Percentiles rank a stretch among this genome's conserved stretches.
phyloP scores from a whole-genome alignment of 176 grass and related monocot species.

The Hsuehochloa calcarea region DNA sequence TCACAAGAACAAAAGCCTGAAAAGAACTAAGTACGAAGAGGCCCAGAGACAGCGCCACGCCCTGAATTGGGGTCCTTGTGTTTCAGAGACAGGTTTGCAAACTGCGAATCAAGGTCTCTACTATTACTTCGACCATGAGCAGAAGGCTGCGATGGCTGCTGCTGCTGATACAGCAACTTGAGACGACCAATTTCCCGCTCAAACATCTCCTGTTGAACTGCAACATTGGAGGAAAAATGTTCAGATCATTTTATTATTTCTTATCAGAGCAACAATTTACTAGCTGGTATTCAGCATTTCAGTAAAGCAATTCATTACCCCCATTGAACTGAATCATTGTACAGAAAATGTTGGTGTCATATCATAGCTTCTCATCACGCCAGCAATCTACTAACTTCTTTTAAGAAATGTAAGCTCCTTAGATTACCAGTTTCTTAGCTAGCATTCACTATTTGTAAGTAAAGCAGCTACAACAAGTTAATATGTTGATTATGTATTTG shows the following conservation, averaged over 20 bases:
- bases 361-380: background rate
- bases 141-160: constrained; percentile 47
- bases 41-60: constrained; percentile 40
- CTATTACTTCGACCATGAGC: constrained; percentile 66
- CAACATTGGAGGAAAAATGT: constrained; percentile 39
- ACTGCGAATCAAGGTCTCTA: constrained; percentile 81
- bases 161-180: constrained; percentile 72
- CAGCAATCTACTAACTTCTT: background rate
- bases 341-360: background rate
- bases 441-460: background rate
- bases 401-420: background rate
- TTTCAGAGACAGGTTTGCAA: constrained; percentile 87
- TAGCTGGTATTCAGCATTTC: constrained; percentile 12
- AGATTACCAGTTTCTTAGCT: background rate
- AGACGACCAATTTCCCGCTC: constrained; percentile 81
- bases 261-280: background rate
- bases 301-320: constrained; percentile 7
- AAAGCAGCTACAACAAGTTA: constrained; percentile 7
- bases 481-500: constrained; percentile 19
- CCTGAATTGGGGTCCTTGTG: constrained; percentile 69
- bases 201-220: constrained; percentile 99
- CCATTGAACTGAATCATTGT: background rate
- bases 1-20: constrained; percentile 34
- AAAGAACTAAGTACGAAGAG: constrained; percentile 62
- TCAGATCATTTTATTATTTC: constrained; percentile 1